phyloP scores from a whole-genome alignment of 1,139 yeast genomes.

The Debaryomyces psychrophilus region DNA sequence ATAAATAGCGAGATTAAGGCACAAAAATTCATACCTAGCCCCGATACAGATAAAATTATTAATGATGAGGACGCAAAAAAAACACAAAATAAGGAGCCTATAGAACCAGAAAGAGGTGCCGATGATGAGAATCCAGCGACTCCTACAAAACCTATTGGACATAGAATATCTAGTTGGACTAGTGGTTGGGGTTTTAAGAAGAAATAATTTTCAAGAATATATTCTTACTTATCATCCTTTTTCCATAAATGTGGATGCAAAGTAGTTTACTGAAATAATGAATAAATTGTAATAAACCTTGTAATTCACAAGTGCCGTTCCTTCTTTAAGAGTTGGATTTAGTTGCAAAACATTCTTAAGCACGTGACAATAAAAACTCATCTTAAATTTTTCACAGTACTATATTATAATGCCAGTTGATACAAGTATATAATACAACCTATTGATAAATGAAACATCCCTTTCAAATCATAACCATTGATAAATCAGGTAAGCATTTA shows the following conservation, averaged over 20 bases:
- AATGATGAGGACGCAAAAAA: background rate
- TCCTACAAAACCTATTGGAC: slow-evolving; percentile 6
- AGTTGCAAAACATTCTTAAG: background rate
- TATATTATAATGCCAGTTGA: slow-evolving; percentile 11
- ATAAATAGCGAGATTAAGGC: slow-evolving; percentile 16
- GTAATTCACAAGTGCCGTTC: background rate
- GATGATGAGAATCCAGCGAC: background rate
- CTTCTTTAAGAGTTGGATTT: background rate
- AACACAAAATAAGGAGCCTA: slow-evolving; percentile 11
- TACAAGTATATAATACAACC: background rate
- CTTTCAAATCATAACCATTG: slow-evolving; percentile 56
- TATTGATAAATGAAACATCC: slow-evolving; percentile 64
- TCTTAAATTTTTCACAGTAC: slow-evolving; percentile 8
- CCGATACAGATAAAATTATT: background rate
- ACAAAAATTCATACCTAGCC: slow-evolving; percentile 21
- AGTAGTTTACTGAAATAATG: background rate
- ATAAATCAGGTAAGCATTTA: slow-evolving; percentile 46
- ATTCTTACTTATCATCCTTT: background rate
- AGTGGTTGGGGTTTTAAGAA: slow-evolving; percentile 23
- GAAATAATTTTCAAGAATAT: slow-evolving; percentile 10
- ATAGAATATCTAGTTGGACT: slow-evolving; percentile 14
- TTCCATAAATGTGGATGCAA: background rate
- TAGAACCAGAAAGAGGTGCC: slow-evolving; percentile 7
- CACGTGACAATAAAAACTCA: slow-evolving; percentile 4
- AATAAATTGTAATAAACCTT: background rate